A percentile compares a stretch with the other conserved stretches of the same genome.
These are phyloP conservation scores for Brachypodium distachyon DNA, from an alignment of 202 grass and related monocot genomes.

Conservation along the genomic window DNA sequence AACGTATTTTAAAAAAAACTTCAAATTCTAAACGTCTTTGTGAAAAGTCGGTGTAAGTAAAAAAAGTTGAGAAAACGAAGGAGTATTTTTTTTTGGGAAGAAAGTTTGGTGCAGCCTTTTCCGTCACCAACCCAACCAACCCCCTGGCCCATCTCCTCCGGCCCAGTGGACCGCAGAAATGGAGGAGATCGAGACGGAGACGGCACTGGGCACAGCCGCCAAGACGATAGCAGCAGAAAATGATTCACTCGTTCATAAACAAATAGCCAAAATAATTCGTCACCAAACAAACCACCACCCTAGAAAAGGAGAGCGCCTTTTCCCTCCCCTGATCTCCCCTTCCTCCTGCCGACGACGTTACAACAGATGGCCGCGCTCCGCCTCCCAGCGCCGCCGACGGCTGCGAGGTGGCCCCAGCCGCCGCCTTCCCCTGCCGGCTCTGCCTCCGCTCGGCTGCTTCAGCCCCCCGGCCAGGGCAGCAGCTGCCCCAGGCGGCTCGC, in stretches of 20 bases:
- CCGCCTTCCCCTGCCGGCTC: neutral
- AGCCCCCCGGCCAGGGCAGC: neutral
- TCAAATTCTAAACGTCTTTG: no score
- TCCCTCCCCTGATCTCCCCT: neutral
- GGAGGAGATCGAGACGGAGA: slow-evolving; percentile 1
- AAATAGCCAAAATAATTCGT: neutral
- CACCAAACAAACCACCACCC: slow-evolving; percentile 7
- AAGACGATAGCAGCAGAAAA: neutral
- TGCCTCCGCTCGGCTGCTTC: neutral
- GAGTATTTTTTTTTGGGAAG: no score
- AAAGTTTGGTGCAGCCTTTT: no score
- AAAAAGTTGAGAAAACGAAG: no score
- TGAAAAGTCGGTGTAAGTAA: no score
- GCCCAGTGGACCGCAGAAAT: neutral
- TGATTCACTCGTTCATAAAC: neutral
- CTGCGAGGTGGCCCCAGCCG: neutral
- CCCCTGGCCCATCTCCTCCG: neutral
- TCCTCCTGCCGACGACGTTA: neutral
- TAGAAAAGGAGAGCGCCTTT: slow-evolving; percentile 17
- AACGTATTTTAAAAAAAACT: no score
- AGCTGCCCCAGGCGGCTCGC: neutral
- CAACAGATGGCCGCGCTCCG: slow-evolving; percentile 27
- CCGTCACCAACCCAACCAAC: neutral
- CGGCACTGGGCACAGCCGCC: slow-evolving; percentile 12
- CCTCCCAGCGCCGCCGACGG: slow-evolving; percentile 23